Base-by-base conservation (phyloP, 176 grass and related monocot genomes). In the Alloteropsis semialata region DNA sequence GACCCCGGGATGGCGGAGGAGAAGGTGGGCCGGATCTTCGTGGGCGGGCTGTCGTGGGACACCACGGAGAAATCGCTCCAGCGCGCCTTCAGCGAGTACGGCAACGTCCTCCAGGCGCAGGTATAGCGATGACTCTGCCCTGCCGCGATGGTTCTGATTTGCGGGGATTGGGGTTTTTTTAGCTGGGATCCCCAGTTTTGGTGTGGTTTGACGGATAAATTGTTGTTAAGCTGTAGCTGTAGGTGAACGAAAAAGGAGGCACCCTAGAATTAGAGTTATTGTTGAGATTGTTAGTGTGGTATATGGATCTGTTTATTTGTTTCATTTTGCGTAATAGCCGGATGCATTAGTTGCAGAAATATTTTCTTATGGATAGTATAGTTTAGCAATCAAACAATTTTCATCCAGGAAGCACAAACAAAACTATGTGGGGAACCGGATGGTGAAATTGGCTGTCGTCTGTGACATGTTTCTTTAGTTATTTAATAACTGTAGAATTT, bases 21-120 rank as follows among this genome's bases (percentile, higher is more conserved):
- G 80, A 93, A 98, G 74, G 91, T 88, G 24, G 90, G 87, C 19
- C 87, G 92, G 50, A 92, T 98, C 63, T 98, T 98, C 78, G 92
- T 95, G 0, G 96, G 96, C 28, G 96, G 96, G 32, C 85, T 95
- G 72, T 92, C 96, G 41, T 93, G 91, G 88, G 84, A 98, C 82
- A 98, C 96, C 69, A 82, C 90, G 72, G 96, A 98, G 83, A 71
- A 87, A 60, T 83, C 74, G 12, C 89, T 98, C 13, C 79, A 93
- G 89, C 82, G 65, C 51, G 80, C 87, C 48, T 98, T 98, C 68
- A 18, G 37, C 24, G 85, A 90, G 41, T 98, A 93, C 74, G 96
- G 96, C 65, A 93, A 98, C 82, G 91, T 98, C 84, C 63, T 95
- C 69, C 91, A 88, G 43, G 69, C 89, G 18, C 96, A 95, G 89